Percentiles rank a stretch among this genome's conserved stretches.
Evolutionary conservation across 495 filamentous ascomycete genomes (phyloP).

Genomic region (Penicillium longicatenatum): DNA sequence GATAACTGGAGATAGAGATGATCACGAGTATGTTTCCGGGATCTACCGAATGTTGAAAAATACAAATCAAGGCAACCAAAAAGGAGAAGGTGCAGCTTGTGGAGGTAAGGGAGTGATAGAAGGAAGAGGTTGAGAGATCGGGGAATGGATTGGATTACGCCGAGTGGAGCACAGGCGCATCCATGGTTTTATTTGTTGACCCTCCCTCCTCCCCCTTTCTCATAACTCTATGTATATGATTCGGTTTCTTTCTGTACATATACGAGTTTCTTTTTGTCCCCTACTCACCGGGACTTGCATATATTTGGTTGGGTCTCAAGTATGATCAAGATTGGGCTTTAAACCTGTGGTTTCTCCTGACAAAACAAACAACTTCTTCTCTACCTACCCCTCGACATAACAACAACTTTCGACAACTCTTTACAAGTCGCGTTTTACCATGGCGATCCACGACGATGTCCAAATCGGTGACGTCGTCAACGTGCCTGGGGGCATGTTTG

Average conservation of each 20-base stretch:
- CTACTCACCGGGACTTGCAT: not conserved
- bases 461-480: slow-evolving; percentile 89
- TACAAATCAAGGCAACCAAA: slow-evolving; percentile 2
- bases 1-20: not conserved
- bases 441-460: slow-evolving; percentile 56
- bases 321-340: slow-evolving; percentile 22
- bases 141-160: slow-evolving; percentile 20
- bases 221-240: slow-evolving; percentile 5
- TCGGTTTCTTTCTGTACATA: slow-evolving; percentile 10
- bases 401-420: slow-evolving; percentile 4
- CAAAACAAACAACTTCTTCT: slow-evolving; percentile 5
- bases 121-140: slow-evolving; percentile 3
- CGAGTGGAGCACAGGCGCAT: slow-evolving; percentile 17
- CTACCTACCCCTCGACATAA: slow-evolving; percentile 10
- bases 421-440: slow-evolving; percentile 15
- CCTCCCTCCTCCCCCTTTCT: slow-evolving; percentile 24
- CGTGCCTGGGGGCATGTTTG: slow-evolving; percentile 92
- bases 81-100: not conserved
- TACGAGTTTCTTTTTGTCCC: slow-evolving; percentile 6
- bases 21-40: not conserved
- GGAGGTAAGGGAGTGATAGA: slow-evolving; percentile 4
- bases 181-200: slow-evolving; percentile 29
- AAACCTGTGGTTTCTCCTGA: slow-evolving; percentile 2
- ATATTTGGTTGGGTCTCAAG: slow-evolving; percentile 5
- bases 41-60: not conserved